A percentile compares a stretch with the other conserved stretches of the same genome.
phyloP scores from a whole-genome alignment of 805 yeast genomes.

The Priceomyces castillae region DNA sequence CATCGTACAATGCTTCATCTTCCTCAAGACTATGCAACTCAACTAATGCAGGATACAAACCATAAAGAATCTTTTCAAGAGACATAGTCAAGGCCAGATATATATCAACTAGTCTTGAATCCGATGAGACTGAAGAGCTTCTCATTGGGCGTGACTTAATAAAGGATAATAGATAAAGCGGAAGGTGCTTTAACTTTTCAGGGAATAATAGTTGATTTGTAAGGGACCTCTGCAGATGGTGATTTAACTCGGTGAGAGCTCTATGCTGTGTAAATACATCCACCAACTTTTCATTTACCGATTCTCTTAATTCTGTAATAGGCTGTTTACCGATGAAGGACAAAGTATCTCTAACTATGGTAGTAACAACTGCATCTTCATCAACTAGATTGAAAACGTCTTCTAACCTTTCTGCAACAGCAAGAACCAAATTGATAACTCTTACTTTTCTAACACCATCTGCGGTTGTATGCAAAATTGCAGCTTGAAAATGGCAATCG shows the following conservation, averaged over 20 bases:
- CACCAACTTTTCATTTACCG: constrained; percentile 38
- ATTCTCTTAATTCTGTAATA: constrained; percentile 36
- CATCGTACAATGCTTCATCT: constrained; percentile 46
- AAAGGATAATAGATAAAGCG: constrained; percentile 65
- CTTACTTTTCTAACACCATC: constrained; percentile 80
- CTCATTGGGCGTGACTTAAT: constrained; percentile 65
- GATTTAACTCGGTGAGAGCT: constrained; percentile 45
- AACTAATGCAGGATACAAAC: constrained; percentile 77
- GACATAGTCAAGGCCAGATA: constrained; percentile 52
- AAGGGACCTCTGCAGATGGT: constrained; percentile 31
- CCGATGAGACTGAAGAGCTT: constrained; percentile 52
- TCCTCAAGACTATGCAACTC: constrained; percentile 66
- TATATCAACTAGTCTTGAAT: constrained; percentile 58
- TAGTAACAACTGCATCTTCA: constrained; percentile 46
- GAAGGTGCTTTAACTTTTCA: constrained; percentile 68
- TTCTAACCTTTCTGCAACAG: constrained; percentile 69
- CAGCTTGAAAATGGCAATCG: constrained; percentile 90
- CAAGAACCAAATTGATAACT: constrained; percentile 78
- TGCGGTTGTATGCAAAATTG: constrained; percentile 76
- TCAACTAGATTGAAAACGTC: constrained; percentile 80
- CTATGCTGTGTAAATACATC: constrained; percentile 49
- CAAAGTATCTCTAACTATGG: constrained; percentile 39
- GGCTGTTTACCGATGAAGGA: constrained; percentile 41
- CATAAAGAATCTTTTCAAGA: constrained; percentile 54
- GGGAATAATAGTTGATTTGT: constrained; percentile 75